phyloP scores from a whole-genome alignment of 2,329 filamentous ascomycete species.

The Penicillium expansum region DNA sequence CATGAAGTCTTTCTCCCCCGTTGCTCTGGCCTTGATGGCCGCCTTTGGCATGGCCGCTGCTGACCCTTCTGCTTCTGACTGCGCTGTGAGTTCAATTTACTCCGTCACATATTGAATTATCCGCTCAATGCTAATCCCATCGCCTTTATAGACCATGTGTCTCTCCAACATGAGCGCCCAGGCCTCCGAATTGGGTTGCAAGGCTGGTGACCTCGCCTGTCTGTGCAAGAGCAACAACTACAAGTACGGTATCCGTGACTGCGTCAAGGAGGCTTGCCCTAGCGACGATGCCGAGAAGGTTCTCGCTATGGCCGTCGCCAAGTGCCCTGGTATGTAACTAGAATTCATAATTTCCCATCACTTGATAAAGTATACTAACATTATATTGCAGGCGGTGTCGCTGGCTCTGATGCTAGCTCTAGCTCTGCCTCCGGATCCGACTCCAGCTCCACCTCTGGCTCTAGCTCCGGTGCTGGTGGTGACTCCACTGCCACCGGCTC shows the following conservation, averaged over 20 bases:
- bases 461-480: not conserved
- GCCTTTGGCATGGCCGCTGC: conserved; percentile 27
- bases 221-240: conserved; percentile 45
- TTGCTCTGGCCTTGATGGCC: conserved; percentile 32
- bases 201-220: conserved; percentile 37
- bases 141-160: conserved; percentile 40
- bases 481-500: not conserved
- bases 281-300: conserved; percentile 35
- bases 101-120: not conserved
- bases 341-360: not conserved
- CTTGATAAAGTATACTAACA: conserved; percentile 1
- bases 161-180: conserved; percentile 45
- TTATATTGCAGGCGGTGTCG: conserved; percentile 11
- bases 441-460: not conserved
- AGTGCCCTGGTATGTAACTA: conserved; percentile 35
- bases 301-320: conserved; percentile 32
- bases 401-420: conserved; percentile 9
- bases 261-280: conserved; percentile 45
- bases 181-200: conserved; percentile 42
- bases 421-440: not conserved
- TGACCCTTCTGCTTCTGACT: conserved; percentile 27
- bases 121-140: not conserved
- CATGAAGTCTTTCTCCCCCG: conserved; percentile 34
- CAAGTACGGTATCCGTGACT: conserved; percentile 47
- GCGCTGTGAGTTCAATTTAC: conserved; percentile 26